A percentile compares a stretch with the other conserved stretches of the same genome.
Conservation (phyloP, 768 basidiomycete species). For the Rhodosporidiobolus sp. region DNA sequence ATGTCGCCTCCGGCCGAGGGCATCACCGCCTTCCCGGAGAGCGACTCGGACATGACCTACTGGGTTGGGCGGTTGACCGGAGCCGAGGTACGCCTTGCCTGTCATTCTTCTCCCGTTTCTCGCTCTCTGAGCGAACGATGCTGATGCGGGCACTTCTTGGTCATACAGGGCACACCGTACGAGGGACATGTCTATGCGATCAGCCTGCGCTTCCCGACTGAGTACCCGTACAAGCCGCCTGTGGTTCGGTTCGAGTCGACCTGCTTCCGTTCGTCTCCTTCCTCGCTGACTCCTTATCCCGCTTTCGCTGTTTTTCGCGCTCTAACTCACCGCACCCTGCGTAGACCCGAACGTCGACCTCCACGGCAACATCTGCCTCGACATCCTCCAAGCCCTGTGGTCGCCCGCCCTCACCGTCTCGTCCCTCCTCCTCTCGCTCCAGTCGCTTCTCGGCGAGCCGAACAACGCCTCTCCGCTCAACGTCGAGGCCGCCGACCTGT, state of each 20-base stretch:
- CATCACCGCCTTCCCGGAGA: slow-evolving; percentile 77
- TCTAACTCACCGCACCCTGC: background rate
- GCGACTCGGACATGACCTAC: slow-evolving; percentile 79
- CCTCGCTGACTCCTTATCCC: background rate
- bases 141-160: background rate
- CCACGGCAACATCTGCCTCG: slow-evolving; percentile 47
- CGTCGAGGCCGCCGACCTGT: slow-evolving; percentile 75
- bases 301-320: background rate
- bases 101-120: background rate
- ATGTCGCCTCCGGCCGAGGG: slow-evolving; percentile 29
- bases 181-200: slow-evolving; percentile 76
- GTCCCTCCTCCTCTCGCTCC: slow-evolving; percentile 80
- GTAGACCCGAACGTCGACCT: slow-evolving; percentile 79
- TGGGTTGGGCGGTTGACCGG: slow-evolving; percentile 89
- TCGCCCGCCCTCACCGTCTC: slow-evolving; percentile 89
- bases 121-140: background rate
- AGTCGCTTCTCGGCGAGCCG: slow-evolving; percentile 84
- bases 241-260: slow-evolving; percentile 76
- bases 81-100: slow-evolving; percentile 20
- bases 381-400: slow-evolving; percentile 94
- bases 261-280: slow-evolving; percentile 58
- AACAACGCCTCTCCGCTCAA: slow-evolving; percentile 91
- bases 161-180: slow-evolving; percentile 51
- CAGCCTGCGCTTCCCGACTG: slow-evolving; percentile 75
- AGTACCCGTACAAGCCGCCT: slow-evolving; percentile 83